These are phyloP conservation scores for Dioscorea cayenensis DNA, from an alignment of 116 monocot species.

Conservation along the genomic window DNA sequence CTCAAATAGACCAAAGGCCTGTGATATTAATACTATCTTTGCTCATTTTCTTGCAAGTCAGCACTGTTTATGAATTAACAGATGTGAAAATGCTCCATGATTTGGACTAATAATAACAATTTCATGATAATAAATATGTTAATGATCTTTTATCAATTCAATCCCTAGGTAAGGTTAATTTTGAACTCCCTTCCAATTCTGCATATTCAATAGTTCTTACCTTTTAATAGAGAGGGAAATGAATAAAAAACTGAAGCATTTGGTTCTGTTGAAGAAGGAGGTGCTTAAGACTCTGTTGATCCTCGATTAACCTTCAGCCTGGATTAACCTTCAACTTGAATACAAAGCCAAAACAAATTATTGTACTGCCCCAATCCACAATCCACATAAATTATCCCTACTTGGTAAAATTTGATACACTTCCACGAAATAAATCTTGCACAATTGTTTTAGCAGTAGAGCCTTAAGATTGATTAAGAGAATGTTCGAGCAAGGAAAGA, in stretches of 20 bases:
- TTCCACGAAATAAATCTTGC: conserved; percentile 90
- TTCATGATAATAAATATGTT: too few species aligned
- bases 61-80: too few species aligned
- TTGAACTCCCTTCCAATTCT: too few species aligned
- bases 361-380: neutral
- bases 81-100: too few species aligned
- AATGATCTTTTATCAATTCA: too few species aligned
- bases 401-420: conserved; percentile 90
- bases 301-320: conserved; percentile 75
- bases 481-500: conserved; percentile 84
- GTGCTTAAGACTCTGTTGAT: conserved; percentile 33
- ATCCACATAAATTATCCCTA: conserved; percentile 21
- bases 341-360: too few species aligned
- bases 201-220: conserved; percentile 21
- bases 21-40: too few species aligned
- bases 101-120: too few species aligned
- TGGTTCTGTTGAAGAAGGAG: conserved; percentile 44
- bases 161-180: too few species aligned
- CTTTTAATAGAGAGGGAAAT: conserved; percentile 80
- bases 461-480: conserved; percentile 65
- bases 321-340: too few species aligned
- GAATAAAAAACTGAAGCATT: conserved; percentile 34
- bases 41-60: too few species aligned
- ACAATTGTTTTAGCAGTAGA: conserved; percentile 56
- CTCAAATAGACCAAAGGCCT: too few species aligned